Percentiles rank a stretch among this genome's conserved stretches.
These are phyloP conservation scores for Gossypium thurberi DNA, from an alignment of 345 rosid genomes.

Conservation along the genomic window DNA sequence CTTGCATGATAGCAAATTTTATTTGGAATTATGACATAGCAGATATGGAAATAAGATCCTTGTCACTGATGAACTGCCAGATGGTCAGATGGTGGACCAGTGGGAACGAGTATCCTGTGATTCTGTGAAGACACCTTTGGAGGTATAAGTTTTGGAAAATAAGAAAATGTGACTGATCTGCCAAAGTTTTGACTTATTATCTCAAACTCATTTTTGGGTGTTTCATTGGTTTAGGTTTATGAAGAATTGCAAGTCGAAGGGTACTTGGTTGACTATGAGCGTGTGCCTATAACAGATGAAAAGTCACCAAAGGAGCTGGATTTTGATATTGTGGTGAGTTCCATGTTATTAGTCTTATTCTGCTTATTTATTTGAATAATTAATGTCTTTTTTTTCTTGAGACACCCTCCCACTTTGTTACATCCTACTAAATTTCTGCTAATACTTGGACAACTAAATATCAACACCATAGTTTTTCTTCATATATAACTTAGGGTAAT, in stretches of 20 bases:
- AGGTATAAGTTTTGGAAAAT: conserved; percentile 40
- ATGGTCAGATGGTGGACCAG: conserved; percentile 98
- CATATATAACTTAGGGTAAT: no score
- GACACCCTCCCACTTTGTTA: background rate
- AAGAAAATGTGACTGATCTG: conserved; percentile 4
- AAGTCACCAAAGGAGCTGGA: conserved; percentile 90
- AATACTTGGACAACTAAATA: background rate
- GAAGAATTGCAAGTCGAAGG: conserved; percentile 87
- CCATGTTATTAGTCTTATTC: conserved; percentile 17
- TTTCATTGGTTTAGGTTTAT: conserved; percentile 51
- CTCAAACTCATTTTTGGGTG: conserved; percentile 10
- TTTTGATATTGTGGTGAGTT: conserved; percentile 81
- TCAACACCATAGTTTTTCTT: background rate
- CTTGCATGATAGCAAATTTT: conserved; percentile 18
- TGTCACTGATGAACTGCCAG: conserved; percentile 96
- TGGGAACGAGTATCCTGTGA: conserved; percentile 91
- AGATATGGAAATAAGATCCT: conserved; percentile 97
- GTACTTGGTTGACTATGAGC: conserved; percentile 84
- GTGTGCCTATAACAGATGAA: conserved; percentile 97
- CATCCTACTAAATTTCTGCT: background rate
- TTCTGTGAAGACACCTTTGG: conserved; percentile 87
- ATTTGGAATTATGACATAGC: conserved; percentile 29
- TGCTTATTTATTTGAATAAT: background rate
- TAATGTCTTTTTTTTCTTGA: background rate
- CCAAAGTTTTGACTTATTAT: conserved; percentile 14